Base-by-base conservation (phyloP, 768 basidiomycete species). In the Coprinellus micaceus region DNA sequence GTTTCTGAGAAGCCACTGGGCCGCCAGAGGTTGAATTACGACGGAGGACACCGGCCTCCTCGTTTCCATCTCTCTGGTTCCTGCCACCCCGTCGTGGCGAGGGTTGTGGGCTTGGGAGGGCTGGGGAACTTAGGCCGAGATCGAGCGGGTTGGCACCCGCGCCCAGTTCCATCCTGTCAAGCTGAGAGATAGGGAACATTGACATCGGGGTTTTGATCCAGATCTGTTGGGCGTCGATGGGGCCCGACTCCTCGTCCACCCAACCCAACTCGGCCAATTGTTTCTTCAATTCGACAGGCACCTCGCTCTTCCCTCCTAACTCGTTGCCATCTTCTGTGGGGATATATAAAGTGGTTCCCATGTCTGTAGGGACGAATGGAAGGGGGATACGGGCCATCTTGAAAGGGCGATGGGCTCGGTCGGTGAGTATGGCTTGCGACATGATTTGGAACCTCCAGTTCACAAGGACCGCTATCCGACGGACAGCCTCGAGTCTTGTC, bases 201-300 rank as follows among this genome's bases (percentile, higher is more conserved):
- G 86, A 83, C 60, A 91, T 77, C 1, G 89, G 89, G 3, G 82
- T 85, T 63, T 73, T 75, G 57, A 82, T 76, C 77, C 83, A 77
- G 61, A 84, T 80, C 25, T 77, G 73, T 56, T 80, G 77, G 52
- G 80, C 80, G 62, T 89, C 83, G 9, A 77, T 71, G 10, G 77
- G 68, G 2, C 56, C 62, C 5, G 71, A 72, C 53, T 83, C 78
- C 28, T 88, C 84, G 37, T 85, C 78, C 4, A 77, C 79, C 88
- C 88, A 92, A 13, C 88, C 89, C 48, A 92, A 84, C 56, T 91
- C 87, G 1, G 82, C 78, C 17, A 92, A 72, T 41, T 83, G 81
- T 58, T 82, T 82, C 52, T 80, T 77, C 33, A 90, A 66, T 61
- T 91, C 89, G 13, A 76, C 60, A 2, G 89, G 88, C 12, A 92